A percentile compares a stretch with the other conserved stretches of the same genome.
Evolutionary conservation across 768 basidiomycete species (phyloP).

Genomic region (Auricularia sp.): DNA sequence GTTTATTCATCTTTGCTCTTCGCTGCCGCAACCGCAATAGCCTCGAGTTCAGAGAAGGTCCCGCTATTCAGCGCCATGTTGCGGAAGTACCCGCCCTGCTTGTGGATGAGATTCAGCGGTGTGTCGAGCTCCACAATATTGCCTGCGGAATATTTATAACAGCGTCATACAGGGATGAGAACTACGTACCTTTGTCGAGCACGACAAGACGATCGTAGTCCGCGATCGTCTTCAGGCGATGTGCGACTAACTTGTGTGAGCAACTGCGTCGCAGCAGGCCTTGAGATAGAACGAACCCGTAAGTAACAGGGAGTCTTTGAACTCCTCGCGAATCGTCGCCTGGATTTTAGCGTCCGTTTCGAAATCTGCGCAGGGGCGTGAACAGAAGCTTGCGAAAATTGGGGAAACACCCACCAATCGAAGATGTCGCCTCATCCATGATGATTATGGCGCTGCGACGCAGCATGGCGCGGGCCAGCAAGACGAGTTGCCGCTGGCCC

Average conservation of each 20-base stretch:
- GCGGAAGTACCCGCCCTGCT: conserved; percentile 39
- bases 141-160: conserved; percentile 26
- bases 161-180: neutral
- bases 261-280: neutral
- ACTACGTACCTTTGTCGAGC: conserved; percentile 39
- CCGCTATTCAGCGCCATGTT: conserved; percentile 43
- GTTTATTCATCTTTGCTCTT: neutral
- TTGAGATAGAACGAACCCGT: conserved; percentile 1
- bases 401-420: conserved; percentile 43
- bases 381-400: neutral
- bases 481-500: conserved; percentile 81
- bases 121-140: conserved; percentile 40
- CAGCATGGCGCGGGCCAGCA: conserved; percentile 74
- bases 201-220: conserved; percentile 76
- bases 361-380: conserved; percentile 29
- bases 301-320: conserved; percentile 42
- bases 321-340: conserved; percentile 77
- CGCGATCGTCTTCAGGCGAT: conserved; percentile 67
- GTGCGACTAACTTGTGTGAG: conserved; percentile 40
- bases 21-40: conserved; percentile 6
- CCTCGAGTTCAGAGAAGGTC: conserved; percentile 14
- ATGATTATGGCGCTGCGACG: conserved; percentile 65
- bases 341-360: conserved; percentile 88
- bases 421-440: conserved; percentile 77
- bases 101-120: conserved; percentile 37